phyloP scores from a whole-genome alignment of 2,329 filamentous ascomycete genomes.

The Pochonia chlamydosporia region DNA sequence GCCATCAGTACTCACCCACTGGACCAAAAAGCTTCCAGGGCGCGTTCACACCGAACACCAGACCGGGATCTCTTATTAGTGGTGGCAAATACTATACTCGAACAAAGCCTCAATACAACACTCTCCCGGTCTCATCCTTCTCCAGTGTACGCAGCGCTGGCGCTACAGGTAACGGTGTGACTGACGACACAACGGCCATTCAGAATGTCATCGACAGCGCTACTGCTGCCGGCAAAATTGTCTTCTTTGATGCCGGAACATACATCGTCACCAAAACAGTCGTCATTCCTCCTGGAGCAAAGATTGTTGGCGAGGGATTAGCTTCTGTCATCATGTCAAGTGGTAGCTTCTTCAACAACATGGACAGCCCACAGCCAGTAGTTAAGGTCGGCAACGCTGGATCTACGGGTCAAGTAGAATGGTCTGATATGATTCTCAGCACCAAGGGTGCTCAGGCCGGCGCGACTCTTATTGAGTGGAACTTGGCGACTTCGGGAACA shows the following conservation, averaged over 20 bases:
- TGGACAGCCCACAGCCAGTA: slow-evolving; percentile 47
- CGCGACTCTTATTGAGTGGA: slow-evolving; percentile 60
- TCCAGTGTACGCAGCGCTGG: slow-evolving; percentile 23
- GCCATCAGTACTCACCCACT: too few species aligned
- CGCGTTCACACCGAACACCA: too few species aligned
- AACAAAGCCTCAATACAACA: slow-evolving; percentile 3
- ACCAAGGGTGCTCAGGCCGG: slow-evolving; percentile 54
- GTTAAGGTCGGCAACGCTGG: slow-evolving; percentile 51
- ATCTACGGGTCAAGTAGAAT: slow-evolving; percentile 53
- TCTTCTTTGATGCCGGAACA: slow-evolving; percentile 17
- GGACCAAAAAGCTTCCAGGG: too few species aligned
- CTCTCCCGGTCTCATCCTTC: background rate
- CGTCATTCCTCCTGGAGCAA: slow-evolving; percentile 34
- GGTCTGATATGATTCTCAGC: slow-evolving; percentile 57
- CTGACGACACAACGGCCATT: slow-evolving; percentile 50
- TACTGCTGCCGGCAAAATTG: slow-evolving; percentile 18
- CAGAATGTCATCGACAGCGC: slow-evolving; percentile 20
- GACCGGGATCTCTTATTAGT: too few species aligned
- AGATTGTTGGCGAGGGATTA: slow-evolving; percentile 41
- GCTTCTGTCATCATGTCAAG: slow-evolving; percentile 43
- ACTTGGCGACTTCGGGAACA: too few species aligned
- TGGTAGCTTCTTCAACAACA: slow-evolving; percentile 43
- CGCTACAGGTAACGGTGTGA: slow-evolving; percentile 61
- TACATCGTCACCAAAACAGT: slow-evolving; percentile 42
- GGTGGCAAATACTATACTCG: background rate